Base-by-base conservation (phyloP, 352 stramenopile genomes). In the Salisapilia sapeloensis region DNA sequence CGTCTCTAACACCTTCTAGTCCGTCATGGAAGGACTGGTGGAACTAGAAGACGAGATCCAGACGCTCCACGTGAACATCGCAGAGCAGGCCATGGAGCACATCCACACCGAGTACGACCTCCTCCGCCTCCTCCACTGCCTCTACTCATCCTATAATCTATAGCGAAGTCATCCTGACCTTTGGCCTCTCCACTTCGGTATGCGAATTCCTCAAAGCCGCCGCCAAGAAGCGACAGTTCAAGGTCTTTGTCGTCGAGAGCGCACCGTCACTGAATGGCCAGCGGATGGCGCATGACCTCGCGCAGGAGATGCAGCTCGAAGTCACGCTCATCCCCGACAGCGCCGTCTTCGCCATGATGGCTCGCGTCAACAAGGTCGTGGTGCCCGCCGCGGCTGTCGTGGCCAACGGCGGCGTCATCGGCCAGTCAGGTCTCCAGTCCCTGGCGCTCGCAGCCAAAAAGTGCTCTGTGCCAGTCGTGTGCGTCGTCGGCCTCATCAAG, bases 331-430 rank as follows among this genome's bases (percentile, higher is more conserved):
- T 98, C 53, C 82, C 83, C 8, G 94, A 99, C 56, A 94, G 82
- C 42, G 92, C 91, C 4, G 89, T 97, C 23, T 98, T 96, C 49
- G 92, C 92, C 10, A 89, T 98, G 46, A 98, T 99, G 94, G 86
- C 92, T 13, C 78, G 94, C 16, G 92, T 98, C 21, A 98, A 98
- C 67, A 98, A 98, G 57, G 83, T 96, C 10, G 74, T 96, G 28
- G 60, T 98, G n/a, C 81, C 87, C 5, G 89, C 93, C 2, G 83
- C 94, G 24, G 93, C 93, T 7, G 89, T 99, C 17, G 75, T 98
- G 29, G 94, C 94, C 6, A 98, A 99, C 49, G 94, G 94, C 21
- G 94, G 94, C 4, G 57, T 98, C 4, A 95, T 99, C 46, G 87
- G 87, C 5, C 67, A 94, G 25, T 93, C 80, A 26, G 94, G 93